phyloP scores from a whole-genome alignment of 2,329 filamentous ascomycete genomes.

The Penicillium thymicola region DNA sequence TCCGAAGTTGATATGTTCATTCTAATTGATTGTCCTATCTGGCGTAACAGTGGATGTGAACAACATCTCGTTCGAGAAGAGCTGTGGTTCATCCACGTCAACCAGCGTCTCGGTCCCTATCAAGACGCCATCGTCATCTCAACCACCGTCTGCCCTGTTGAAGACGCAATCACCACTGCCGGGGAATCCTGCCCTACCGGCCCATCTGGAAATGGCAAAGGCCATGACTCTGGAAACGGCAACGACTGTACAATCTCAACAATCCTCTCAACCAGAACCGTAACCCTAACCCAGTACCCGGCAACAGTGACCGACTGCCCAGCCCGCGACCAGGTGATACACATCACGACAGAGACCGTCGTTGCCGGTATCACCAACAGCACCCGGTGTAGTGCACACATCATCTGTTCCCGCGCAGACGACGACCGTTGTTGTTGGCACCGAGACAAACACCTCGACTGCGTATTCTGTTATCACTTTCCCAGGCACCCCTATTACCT shows the following conservation, averaged over 20 bases:
- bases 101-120: neutral
- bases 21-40: neutral
- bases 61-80: neutral
- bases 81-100: neutral
- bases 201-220: neutral
- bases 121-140: slow-evolving; percentile 12
- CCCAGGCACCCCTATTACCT: neutral
- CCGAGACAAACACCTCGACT: neutral
- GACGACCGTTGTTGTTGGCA: neutral
- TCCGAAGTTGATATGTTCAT: neutral
- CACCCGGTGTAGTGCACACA: neutral
- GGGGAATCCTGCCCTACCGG: neutral
- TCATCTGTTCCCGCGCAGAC: neutral
- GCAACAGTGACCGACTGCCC: slow-evolving; percentile 16
- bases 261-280: slow-evolving; percentile 10
- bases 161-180: neutral
- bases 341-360: slow-evolving; percentile 16
- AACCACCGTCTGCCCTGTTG: slow-evolving; percentile 22
- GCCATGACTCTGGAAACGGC: neutral
- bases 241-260: slow-evolving; percentile 11
- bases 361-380: slow-evolving; percentile 18
- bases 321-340: slow-evolving; percentile 14
- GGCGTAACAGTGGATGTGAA: neutral
- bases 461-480: neutral
- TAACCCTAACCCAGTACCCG: slow-evolving; percentile 16